Conservation (phyloP, 2,329 filamentous ascomycete species). For the Neofusicoccum kwambonambiense region DNA sequence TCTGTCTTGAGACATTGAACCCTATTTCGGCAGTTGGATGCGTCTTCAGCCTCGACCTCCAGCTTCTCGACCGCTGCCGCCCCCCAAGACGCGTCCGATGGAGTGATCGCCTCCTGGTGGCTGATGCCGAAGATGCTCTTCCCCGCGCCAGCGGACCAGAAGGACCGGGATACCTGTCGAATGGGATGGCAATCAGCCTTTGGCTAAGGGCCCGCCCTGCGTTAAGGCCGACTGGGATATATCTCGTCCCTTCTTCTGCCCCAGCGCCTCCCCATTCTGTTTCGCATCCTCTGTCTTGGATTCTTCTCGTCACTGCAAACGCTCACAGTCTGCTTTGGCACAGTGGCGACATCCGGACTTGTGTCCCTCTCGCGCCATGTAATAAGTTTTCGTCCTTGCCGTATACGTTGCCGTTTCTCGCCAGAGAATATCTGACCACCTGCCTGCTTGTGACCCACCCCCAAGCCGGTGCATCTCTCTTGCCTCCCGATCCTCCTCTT, state of each 20-base stretch:
- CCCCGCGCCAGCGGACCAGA: not conserved
- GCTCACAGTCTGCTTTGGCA: not conserved
- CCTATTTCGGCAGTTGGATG: not conserved
- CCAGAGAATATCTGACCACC: no score
- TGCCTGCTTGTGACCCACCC: no score
- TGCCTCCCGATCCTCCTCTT: not conserved
- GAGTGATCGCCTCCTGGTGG: not conserved
- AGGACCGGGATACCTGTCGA: not conserved
- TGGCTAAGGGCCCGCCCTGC: not conserved
- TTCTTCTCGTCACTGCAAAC: not conserved
- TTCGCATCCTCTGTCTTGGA: not conserved
- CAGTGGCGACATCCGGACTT: not conserved
- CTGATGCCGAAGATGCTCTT: not conserved
- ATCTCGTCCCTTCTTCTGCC: not conserved
- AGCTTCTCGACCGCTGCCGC: not conserved
- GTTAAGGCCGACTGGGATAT: not conserved
- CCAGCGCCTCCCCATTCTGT: not conserved
- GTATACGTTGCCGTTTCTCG: not conserved
- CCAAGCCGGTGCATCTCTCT: not conserved
- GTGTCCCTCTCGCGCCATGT: not conserved
- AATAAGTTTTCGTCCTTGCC: not conserved
- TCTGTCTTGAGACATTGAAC: not conserved
- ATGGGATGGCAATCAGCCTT: not conserved
- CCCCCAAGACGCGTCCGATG: not conserved
- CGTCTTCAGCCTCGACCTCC: not conserved